Evolutionary conservation across 23 red algal species (phyloP).

Genomic region (Rhodosorus marinus): DNA sequence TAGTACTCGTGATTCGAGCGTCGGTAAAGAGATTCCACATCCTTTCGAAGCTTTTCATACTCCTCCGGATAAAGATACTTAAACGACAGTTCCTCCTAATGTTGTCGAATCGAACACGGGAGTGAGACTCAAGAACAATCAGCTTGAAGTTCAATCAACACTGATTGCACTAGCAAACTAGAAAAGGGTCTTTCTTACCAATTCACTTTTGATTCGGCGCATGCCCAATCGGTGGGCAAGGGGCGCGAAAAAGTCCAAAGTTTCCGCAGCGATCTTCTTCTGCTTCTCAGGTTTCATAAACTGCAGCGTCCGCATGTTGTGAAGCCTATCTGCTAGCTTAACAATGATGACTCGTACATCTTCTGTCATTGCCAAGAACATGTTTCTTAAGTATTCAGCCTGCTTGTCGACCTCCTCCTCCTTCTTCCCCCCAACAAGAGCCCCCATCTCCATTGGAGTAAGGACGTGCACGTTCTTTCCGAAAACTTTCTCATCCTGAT

Average conservation of each 20-base stretch:
- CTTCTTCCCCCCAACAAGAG: constrained; percentile 13
- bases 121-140: too few species aligned
- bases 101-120: too few species aligned
- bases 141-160: too few species aligned
- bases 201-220: constrained; percentile 48
- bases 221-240: constrained; percentile 89
- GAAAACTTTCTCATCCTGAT: neutral
- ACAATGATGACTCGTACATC: constrained; percentile 95
- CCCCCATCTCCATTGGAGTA: neutral
- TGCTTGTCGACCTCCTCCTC: constrained; percentile 58
- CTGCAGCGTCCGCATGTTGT: constrained; percentile 78
- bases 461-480: neutral
- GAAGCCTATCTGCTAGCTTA: constrained; percentile 90
- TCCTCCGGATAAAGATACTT: constrained; percentile 66
- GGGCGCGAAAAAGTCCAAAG: constrained; percentile 92
- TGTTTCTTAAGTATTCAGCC: constrained; percentile 68
- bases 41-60: constrained; percentile 29
- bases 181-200: too few species aligned
- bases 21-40: constrained; percentile 24
- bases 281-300: constrained; percentile 52
- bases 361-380: constrained; percentile 95
- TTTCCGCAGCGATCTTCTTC: constrained; percentile 75
- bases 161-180: too few species aligned
- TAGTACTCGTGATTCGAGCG: constrained; percentile 15
- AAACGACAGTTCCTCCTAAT: constrained; percentile 86